Percentiles rank a stretch among this genome's conserved stretches.
Conservation (phyloP, 1,139 yeast species). For the Magnusiomyces sp. region DNA sequence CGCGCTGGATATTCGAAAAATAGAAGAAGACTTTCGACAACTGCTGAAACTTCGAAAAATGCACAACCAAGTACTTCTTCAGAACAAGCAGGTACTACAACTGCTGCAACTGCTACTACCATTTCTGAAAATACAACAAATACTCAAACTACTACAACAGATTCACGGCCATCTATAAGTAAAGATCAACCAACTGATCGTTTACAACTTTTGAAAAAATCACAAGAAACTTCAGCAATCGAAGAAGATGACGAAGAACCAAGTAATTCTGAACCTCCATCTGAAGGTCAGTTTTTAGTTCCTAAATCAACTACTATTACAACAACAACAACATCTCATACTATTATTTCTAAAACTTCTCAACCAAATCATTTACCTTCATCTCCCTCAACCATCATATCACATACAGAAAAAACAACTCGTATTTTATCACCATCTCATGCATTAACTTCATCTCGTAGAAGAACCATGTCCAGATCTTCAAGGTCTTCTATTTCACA, state of each 20-base stretch:
- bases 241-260: slow-evolving; percentile 1
- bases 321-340: not conserved
- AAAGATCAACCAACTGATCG: not conserved
- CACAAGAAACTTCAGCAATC: slow-evolving; percentile 2
- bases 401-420: not conserved
- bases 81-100: too few relatives aligned
- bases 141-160: not conserved
- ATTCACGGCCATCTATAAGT: not conserved
- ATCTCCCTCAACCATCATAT: not conserved
- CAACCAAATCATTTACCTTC: slow-evolving; percentile 10
- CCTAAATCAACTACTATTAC: too few relatives aligned
- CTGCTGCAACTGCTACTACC: not conserved
- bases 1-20: slow-evolving; percentile 1
- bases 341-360: slow-evolving; percentile 7
- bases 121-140: not conserved
- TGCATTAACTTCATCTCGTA: too few relatives aligned
- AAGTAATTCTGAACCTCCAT: not conserved
- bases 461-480: too few relatives aligned
- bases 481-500: too few relatives aligned
- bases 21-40: not conserved
- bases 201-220: not conserved
- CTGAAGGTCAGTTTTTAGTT: too few relatives aligned
- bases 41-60: too few relatives aligned
- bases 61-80: too few relatives aligned
- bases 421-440: not conserved